Evolutionary conservation across 129 eudicot species (phyloP).

Genomic region (Arctium minus): DNA sequence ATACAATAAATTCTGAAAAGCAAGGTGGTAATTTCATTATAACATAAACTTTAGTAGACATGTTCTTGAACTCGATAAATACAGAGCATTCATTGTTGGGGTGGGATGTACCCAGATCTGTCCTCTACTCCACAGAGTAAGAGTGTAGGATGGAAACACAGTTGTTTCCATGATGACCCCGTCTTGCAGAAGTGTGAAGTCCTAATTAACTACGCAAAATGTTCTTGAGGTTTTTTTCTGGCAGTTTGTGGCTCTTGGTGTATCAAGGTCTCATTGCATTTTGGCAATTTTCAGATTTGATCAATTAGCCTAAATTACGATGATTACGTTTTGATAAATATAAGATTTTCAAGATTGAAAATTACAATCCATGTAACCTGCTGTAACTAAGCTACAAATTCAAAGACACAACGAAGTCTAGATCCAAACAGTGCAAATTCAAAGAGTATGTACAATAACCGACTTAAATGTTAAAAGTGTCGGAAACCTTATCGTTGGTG

Average conservation of each 20-base stretch:
- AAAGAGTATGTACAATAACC: background rate
- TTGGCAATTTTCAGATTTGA: background rate
- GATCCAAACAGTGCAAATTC: constrained; percentile 9
- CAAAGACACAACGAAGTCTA: background rate
- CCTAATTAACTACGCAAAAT: background rate
- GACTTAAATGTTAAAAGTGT: constrained; percentile 70
- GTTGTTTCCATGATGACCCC: background rate
- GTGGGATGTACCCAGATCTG: background rate
- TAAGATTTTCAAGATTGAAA: background rate
- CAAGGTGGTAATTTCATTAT: too few relatives aligned
- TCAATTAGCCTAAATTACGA: constrained; percentile 11
- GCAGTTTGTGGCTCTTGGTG: background rate
- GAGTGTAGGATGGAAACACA: background rate
- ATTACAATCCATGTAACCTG: background rate
- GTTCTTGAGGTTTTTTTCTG: background rate
- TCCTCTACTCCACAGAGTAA: background rate
- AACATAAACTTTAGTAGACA: too few relatives aligned
- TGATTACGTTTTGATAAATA: background rate
- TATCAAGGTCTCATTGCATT: background rate
- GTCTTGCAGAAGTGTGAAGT: background rate
- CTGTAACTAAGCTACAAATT: background rate
- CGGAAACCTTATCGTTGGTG: constrained; percentile 72
- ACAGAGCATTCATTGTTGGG: too few relatives aligned
- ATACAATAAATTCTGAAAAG: too few relatives aligned
- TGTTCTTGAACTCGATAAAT: too few relatives aligned